Evolutionary conservation across 2,329 filamentous ascomycete species (phyloP).

Genomic region (Akanthomyces dipterigenus): DNA sequence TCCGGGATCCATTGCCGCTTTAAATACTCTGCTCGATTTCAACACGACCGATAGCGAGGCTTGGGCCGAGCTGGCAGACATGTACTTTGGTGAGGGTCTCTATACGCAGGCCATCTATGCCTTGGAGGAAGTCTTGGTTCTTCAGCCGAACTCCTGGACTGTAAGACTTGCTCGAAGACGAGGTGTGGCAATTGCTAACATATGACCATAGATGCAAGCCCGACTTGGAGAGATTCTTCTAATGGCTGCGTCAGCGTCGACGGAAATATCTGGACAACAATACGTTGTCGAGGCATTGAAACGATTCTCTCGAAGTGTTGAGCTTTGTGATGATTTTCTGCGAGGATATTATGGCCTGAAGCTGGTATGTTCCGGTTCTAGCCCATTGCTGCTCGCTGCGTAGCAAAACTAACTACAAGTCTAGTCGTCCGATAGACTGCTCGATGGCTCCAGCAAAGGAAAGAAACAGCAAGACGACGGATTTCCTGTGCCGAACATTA

Average conservation of each 20-base stretch:
- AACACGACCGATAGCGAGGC: constrained; percentile 87
- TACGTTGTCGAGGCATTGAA: constrained; percentile 68
- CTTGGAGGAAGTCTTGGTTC: constrained; percentile 81
- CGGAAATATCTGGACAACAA: constrained; percentile 37
- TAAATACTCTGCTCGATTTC: constrained; percentile 71
- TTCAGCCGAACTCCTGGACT: constrained; percentile 92
- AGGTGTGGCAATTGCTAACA: background rate
- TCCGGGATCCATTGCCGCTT: constrained; percentile 64
- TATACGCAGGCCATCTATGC: constrained; percentile 81
- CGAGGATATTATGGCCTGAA: constrained; percentile 91
- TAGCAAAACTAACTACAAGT: constrained; percentile 9
- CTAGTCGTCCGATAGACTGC: constrained; percentile 44
- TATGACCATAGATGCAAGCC: constrained; percentile 64
- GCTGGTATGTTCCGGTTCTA: constrained; percentile 41
- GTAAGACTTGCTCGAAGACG: constrained; percentile 44
- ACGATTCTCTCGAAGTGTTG: constrained; percentile 82
- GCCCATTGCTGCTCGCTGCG: background rate
- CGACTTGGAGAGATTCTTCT: constrained; percentile 77
- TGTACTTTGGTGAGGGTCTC: constrained; percentile 74
- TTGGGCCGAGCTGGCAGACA: constrained; percentile 84
- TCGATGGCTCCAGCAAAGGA: constrained; percentile 36
- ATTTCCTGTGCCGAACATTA: constrained; percentile 47
- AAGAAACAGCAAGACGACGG: constrained; percentile 44
- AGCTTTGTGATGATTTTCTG: constrained; percentile 88
- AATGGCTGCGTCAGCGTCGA: constrained; percentile 51